phyloP scores from a whole-genome alignment of 805 yeast species.

The Metschnikowia rubicola region DNA sequence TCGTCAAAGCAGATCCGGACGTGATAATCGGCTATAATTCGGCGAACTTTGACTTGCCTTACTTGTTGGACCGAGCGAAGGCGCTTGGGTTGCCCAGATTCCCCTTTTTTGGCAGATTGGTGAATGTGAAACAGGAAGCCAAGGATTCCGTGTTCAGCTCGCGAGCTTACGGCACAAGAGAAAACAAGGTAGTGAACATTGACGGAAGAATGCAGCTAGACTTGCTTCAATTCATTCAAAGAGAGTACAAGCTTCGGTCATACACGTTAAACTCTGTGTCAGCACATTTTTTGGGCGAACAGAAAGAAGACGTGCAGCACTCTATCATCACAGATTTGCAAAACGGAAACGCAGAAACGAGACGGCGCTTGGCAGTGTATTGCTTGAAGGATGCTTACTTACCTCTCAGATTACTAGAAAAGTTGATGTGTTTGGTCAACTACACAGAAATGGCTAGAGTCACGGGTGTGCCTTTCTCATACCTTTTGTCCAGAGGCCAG shows the following conservation, averaged over 20 bases:
- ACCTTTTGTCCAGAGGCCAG: constrained; percentile 86
- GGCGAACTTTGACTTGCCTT: constrained; percentile 93
- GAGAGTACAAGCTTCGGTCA: constrained; percentile 92
- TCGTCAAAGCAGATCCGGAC: constrained; percentile 86
- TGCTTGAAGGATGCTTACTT: constrained; percentile 95
- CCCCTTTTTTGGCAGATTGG: constrained; percentile 84
- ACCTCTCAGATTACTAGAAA: constrained; percentile 84
- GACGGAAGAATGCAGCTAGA: constrained; percentile 97
- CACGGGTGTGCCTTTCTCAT: constrained; percentile 96
- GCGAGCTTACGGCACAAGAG: constrained; percentile 94
- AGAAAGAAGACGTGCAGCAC: constrained; percentile 97
- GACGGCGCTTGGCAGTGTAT: constrained; percentile 93
- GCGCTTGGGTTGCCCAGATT: constrained; percentile 64
- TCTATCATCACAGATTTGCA: constrained; percentile 93
- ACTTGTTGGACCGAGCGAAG: constrained; percentile 79
- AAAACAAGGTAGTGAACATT: constrained; percentile 83
- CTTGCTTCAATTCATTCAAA: constrained; percentile 83
- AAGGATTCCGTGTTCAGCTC: constrained; percentile 85
- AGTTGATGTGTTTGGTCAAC: constrained; percentile 92
- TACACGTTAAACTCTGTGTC: constrained; percentile 94
- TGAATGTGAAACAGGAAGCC: constrained; percentile 65
- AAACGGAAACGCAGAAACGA: constrained; percentile 86
- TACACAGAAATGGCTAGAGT: constrained; percentile 99
- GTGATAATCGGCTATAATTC: constrained; percentile 95
- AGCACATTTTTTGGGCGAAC: constrained; percentile 89